Evolutionary conservation across 306 rosid species (phyloP).

Genomic region (Sicyos edulis): DNA sequence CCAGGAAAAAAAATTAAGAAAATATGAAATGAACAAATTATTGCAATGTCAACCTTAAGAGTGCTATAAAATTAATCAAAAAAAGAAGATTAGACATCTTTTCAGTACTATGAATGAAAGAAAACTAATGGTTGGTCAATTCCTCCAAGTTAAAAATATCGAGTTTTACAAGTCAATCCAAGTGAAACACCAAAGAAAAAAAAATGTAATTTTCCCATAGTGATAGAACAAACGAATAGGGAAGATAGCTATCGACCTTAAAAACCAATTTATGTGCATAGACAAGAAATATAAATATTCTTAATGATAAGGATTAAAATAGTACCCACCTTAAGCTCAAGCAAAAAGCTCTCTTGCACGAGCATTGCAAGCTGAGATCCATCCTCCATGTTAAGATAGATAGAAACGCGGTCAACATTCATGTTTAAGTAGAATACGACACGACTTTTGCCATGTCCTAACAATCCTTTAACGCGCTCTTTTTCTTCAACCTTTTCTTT

Average conservation of each 20-base stretch:
- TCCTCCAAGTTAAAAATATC: background rate
- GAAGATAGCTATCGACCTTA: background rate
- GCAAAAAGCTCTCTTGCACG: conserved; percentile 80
- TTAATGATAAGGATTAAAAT: background rate
- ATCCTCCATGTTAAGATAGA: conserved; percentile 92
- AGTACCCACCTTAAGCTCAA: conserved; percentile 72
- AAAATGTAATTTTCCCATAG: background rate
- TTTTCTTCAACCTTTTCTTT: conserved; percentile 65
- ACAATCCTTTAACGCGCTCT: conserved; percentile 69
- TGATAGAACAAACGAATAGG: background rate
- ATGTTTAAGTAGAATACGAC: conserved; percentile 69
- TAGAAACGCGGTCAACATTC: conserved; percentile 82
- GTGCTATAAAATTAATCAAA: background rate
- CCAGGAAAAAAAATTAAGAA: background rate
- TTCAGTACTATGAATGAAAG: background rate
- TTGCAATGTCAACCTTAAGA: background rate
- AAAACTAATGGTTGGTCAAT: background rate
- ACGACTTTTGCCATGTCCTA: conserved; percentile 87
- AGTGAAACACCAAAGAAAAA: background rate
- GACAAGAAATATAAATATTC: background rate
- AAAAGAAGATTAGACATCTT: background rate
- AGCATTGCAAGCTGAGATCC: conserved; percentile 80
- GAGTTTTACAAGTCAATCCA: background rate
- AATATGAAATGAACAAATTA: background rate
- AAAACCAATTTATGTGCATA: background rate